Evolutionary conservation across 1,139 yeast species (phyloP).

Genomic region (Taphrina pruni): DNA sequence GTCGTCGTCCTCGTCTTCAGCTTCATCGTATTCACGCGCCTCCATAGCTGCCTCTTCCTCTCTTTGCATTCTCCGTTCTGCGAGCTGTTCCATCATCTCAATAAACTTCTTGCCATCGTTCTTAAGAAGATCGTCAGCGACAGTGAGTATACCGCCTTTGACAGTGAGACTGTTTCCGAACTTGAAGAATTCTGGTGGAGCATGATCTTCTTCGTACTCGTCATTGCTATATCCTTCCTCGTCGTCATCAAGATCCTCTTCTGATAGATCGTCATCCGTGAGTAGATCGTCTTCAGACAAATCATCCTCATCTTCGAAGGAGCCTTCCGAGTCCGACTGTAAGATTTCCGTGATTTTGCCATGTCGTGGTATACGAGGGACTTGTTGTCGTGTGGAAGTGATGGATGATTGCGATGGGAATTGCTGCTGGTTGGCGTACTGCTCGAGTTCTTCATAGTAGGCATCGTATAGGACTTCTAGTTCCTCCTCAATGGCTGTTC

Average conservation of each 20-base stretch:
- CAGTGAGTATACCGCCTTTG: slow-evolving; percentile 60
- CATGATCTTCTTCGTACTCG: slow-evolving; percentile 44
- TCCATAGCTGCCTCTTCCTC: slow-evolving; percentile 55
- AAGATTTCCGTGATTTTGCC: slow-evolving; percentile 35
- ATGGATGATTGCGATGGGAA: slow-evolving; percentile 40
- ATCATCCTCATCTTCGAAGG: slow-evolving; percentile 46
- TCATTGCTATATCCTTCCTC: slow-evolving; percentile 16
- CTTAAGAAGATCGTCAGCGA: slow-evolving; percentile 76
- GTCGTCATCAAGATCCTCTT: slow-evolving; percentile 39
- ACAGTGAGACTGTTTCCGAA: slow-evolving; percentile 53
- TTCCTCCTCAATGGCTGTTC: slow-evolving; percentile 73
- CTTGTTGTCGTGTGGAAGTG: slow-evolving; percentile 25
- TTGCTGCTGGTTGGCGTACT: slow-evolving; percentile 48
- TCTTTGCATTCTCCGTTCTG: slow-evolving; percentile 63
- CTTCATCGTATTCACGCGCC: slow-evolving; percentile 52
- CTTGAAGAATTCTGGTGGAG: slow-evolving; percentile 50
- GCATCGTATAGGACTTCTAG: slow-evolving; percentile 74
- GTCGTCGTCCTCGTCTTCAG: slow-evolving; percentile 52
- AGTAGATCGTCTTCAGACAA: slow-evolving; percentile 24
- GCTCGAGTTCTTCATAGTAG: slow-evolving; percentile 55
- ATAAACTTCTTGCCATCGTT: slow-evolving; percentile 77
- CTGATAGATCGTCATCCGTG: slow-evolving; percentile 36
- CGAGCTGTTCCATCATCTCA: slow-evolving; percentile 76
- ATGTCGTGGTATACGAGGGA: slow-evolving; percentile 34
- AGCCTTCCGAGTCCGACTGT: slow-evolving; percentile 40